Percentiles rank a stretch among this genome's conserved stretches.
Conservation (phyloP, 2,329 filamentous ascomycete genomes). For the Domatiomyces globalis region DNA sequence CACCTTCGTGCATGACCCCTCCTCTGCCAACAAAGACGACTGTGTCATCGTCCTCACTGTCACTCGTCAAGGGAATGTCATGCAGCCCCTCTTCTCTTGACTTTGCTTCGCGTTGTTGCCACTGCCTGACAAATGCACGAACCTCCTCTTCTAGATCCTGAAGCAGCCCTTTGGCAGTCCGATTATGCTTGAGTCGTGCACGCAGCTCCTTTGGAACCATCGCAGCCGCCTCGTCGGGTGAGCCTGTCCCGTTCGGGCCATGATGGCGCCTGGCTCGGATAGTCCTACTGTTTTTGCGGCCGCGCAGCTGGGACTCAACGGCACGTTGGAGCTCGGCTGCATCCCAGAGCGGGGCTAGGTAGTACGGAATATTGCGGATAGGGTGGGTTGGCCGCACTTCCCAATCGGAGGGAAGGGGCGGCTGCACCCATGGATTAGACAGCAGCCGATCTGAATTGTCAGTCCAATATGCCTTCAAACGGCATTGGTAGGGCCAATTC, state of each 20-base stretch:
- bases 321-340: constrained; percentile 32
- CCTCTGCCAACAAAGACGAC: constrained; percentile 75
- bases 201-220: constrained; percentile 67
- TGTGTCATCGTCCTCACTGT: constrained; percentile 56
- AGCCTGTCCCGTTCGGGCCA: constrained; percentile 23
- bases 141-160: constrained; percentile 77
- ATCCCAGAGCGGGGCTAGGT: constrained; percentile 78
- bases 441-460: constrained; percentile 57
- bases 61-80: constrained; percentile 26
- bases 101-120: constrained; percentile 40
- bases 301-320: constrained; percentile 26
- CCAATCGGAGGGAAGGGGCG: constrained; percentile 72
- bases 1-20: constrained; percentile 47
- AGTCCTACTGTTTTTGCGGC: constrained; percentile 18
- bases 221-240: constrained; percentile 18
- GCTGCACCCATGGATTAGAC: constrained; percentile 71
- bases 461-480: background rate
- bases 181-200: constrained; percentile 63
- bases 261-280: constrained; percentile 27
- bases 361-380: constrained; percentile 64
- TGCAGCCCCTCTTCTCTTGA: constrained; percentile 32
- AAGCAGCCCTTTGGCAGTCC: constrained; percentile 64
- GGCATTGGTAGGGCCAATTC: background rate
- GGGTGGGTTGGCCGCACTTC: constrained; percentile 67
- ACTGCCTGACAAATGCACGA: constrained; percentile 54